Evolutionary conservation across 306 rosid species (phyloP).

Genomic region (Herpetospermum pedunculosum): DNA sequence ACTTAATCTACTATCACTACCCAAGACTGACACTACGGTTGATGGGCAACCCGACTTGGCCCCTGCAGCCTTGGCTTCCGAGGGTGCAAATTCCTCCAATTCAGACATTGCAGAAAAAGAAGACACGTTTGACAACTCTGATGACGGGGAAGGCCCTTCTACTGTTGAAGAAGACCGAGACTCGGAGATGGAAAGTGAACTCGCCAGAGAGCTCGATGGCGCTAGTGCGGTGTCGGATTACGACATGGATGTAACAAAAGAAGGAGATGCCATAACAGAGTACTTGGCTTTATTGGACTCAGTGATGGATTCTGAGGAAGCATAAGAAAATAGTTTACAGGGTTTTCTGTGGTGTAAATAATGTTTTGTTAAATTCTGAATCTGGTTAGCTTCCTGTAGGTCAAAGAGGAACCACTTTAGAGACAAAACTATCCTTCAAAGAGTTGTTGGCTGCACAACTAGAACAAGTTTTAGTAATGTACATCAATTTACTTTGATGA

Average conservation of each 20-base stretch:
- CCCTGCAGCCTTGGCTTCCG: constrained; percentile 13
- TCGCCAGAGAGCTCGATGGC: constrained; percentile 27
- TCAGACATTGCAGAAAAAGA: neutral
- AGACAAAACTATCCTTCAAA: neutral
- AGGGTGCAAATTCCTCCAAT: constrained; percentile 19
- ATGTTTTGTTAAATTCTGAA: neutral
- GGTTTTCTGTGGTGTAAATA: neutral
- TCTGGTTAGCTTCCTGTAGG: constrained; percentile 4
- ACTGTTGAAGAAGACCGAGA: constrained; percentile 20
- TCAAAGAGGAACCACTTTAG: neutral
- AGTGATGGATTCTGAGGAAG: constrained; percentile 14
- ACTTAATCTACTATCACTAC: constrained; percentile 27
- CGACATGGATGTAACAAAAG: constrained; percentile 38
- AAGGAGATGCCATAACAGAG: constrained; percentile 72
- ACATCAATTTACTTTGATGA: neutral
- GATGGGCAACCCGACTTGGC: constrained; percentile 18
- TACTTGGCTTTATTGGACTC: constrained; percentile 53
- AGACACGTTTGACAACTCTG: neutral
- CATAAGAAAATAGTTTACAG: neutral
- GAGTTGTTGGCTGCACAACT: neutral
- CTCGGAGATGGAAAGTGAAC: constrained; percentile 37
- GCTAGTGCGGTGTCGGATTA: constrained; percentile 36
- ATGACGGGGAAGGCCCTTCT: constrained; percentile 21
- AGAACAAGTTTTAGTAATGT: neutral
- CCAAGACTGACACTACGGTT: constrained; percentile 10